Conservation (phyloP, 2,329 filamentous ascomycete species). For the Aspergillus latus region DNA sequence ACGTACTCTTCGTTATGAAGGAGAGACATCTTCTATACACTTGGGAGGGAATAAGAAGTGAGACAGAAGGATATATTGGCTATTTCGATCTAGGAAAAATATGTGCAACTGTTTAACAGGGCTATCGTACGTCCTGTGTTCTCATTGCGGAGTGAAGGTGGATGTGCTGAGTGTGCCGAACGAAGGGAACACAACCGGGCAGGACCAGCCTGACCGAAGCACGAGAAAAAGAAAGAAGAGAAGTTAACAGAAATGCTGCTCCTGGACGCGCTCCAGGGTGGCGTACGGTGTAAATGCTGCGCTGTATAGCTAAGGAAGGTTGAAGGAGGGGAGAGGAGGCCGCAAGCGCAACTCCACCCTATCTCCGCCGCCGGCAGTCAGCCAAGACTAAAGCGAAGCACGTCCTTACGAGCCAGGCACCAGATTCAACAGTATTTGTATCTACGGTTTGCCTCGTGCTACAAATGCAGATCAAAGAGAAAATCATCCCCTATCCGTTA, state of each 20-base stretch:
- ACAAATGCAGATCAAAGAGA: neutral
- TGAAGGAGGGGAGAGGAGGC: slow-evolving; percentile 3
- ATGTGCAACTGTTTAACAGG: slow-evolving; percentile 3
- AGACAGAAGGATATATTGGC: neutral
- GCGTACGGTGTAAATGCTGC: neutral
- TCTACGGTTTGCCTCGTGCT: neutral
- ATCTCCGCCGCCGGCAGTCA: slow-evolving; percentile 16
- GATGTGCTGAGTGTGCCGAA: slow-evolving; percentile 15
- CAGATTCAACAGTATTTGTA: neutral
- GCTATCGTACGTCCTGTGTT: slow-evolving; percentile 6
- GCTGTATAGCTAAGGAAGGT: neutral
- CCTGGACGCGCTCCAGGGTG: neutral
- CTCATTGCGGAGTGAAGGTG: slow-evolving; percentile 19
- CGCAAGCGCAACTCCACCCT: slow-evolving; percentile 1
- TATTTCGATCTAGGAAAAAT: slow-evolving; percentile 6
- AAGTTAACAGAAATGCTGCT: neutral
- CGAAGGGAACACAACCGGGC: slow-evolving; percentile 17
- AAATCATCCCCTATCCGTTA: neutral
- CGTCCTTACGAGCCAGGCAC: neutral
- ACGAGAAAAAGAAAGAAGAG: slow-evolving; percentile 5
- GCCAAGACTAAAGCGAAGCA: slow-evolving; percentile 14
- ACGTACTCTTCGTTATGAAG: slow-evolving; percentile 55
- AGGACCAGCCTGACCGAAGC: slow-evolving; percentile 37
- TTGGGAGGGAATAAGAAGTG: neutral
- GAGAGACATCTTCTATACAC: slow-evolving; percentile 44